Evolutionary conservation across 345 rosid species (phyloP), one percentile per base, ranked within the genome.

Genomic region (Sonneratia caseolaris): DNA sequence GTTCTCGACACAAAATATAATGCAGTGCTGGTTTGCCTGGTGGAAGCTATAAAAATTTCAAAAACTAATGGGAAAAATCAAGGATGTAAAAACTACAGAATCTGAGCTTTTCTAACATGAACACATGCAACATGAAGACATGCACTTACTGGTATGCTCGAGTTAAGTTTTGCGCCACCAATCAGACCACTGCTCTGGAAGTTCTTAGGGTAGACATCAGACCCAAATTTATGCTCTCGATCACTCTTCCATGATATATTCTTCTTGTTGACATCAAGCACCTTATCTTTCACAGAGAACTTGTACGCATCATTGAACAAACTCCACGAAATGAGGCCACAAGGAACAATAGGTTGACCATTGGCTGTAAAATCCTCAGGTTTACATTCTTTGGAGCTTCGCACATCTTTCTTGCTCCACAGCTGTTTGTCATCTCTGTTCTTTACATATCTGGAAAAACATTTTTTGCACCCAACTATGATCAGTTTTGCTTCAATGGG

Each of bases 401-500:
- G 1, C 64, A 79, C 90, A 13, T 64, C 2, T 61, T 38, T 49
- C 55, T 40, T 80, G 75, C 82, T 76, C 66, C 80, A 67, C 71
- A 89, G 73, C 66, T 89, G 96, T 71, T 76, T 72, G 68, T 86
- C 89, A 57, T 78, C 85, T 73, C 96, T 81, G 62, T 86, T 87
- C 73, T 81, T 89, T 38, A 89, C 96, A 48, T 89, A 89, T 45
- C 96, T 89, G 80, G 51, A 70, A 72, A 22, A 64, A 42, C 68
- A 62, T 9, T 62, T 27, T 32, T 32, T 62, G 38, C 38, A 62
- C 66, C 66, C 13, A 59, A 59, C 22, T 22, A 40, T 40, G 43
- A 40, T 14, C 64, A 59, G 15, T 22, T 22, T 59, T 59, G 15
- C 53, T 59, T 53, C 59, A 24, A 22, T 22, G 36, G 36, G 36